Base-by-base conservation (phyloP, 2,329 filamentous ascomycete genomes). In the Passalora sequoiae region DNA sequence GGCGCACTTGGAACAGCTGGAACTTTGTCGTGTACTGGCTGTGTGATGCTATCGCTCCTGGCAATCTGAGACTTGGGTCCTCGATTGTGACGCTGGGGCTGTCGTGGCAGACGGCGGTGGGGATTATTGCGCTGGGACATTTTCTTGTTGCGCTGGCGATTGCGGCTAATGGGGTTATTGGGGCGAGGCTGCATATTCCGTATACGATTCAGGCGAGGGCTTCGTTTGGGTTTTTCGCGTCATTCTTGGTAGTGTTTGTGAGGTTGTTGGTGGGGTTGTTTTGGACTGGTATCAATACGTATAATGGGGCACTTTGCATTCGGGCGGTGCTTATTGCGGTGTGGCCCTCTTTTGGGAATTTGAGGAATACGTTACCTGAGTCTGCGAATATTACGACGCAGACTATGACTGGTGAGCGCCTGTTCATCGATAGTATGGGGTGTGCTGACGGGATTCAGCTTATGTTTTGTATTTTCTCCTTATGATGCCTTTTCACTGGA, bases 191-290 rank as follows among this genome's bases (percentile, higher is more conserved):
- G 15, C 59, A 60, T 39, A 57, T 59, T n/a, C 56, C 58, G 4
- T 60, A 54, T 25, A 57, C 57, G 17, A 49, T 59, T 4, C 54
- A 57, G 41, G 52, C 51, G 19, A 44, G 59, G 38, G 53, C 55
- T n/a, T 45, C 57, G 2, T 61, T 54, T 20, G 59, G 59, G 3
- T 59, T 58, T 41, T 58, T 57, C 43, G 58, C 54, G 29, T 44
- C 47, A 1, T 53, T 46, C 35, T 17, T 53, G 19, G 47, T 53
- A 4, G 50, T 53, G 10, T 39, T 65, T 20, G 59, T 63, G 13
- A 55, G 64, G 13, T 58, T 63, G 32, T 54, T 64, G 22, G 53
- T 65, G 13, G 61, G 60, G 15, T 57, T 65, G 9, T 63, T 66
- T 49, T 66, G 63, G 62, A 61, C 59, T 36, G 59, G 58, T 2